Conservation (phyloP, 2,329 filamentous ascomycete genomes). For the Ceratocystis smalleyi region DNA sequence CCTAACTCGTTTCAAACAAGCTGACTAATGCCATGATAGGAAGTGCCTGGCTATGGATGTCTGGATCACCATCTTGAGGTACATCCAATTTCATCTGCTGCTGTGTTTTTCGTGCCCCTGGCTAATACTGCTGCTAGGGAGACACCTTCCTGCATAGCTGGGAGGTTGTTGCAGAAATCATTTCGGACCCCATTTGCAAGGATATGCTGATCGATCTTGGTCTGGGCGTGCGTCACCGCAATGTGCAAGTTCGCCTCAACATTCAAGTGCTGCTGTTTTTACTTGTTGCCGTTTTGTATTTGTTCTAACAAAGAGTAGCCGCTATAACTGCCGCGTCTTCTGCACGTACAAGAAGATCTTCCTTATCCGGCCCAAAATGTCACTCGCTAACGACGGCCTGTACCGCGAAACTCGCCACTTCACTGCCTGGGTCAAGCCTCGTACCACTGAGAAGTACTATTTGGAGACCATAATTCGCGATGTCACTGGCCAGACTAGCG, state of each 20-base stretch:
- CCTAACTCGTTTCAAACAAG: not conserved
- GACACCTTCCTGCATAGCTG: conserved; percentile 24
- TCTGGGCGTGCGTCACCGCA: conserved; percentile 19
- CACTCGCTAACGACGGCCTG: conserved; percentile 26
- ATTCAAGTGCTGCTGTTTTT: not conserved
- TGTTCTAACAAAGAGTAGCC: conserved; percentile 18
- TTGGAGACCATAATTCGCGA: conserved; percentile 23
- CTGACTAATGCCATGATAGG: conserved; percentile 18
- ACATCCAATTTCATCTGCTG: not conserved
- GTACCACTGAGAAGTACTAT: conserved; percentile 26
- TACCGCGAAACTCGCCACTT: conserved; percentile 30
- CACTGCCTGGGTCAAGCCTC: conserved; percentile 27
- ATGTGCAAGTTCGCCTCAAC: conserved; percentile 6
- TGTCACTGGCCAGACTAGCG: conserved; percentile 24
- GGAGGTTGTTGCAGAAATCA: conserved; percentile 24
- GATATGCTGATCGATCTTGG: conserved; percentile 25
- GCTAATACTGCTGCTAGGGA: conserved; percentile 14
- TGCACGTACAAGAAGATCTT: conserved; percentile 22
- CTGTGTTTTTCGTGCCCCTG: not conserved
- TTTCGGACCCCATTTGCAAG: conserved; percentile 23
- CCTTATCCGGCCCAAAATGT: conserved; percentile 20
- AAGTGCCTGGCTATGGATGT: conserved; percentile 26
- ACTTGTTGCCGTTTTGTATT: not conserved
- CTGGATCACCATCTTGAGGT: conserved; percentile 24
- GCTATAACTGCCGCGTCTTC: conserved; percentile 27